Evolutionary conservation across 768 basidiomycete species (phyloP).

Genomic region (Bullera alba): DNA sequence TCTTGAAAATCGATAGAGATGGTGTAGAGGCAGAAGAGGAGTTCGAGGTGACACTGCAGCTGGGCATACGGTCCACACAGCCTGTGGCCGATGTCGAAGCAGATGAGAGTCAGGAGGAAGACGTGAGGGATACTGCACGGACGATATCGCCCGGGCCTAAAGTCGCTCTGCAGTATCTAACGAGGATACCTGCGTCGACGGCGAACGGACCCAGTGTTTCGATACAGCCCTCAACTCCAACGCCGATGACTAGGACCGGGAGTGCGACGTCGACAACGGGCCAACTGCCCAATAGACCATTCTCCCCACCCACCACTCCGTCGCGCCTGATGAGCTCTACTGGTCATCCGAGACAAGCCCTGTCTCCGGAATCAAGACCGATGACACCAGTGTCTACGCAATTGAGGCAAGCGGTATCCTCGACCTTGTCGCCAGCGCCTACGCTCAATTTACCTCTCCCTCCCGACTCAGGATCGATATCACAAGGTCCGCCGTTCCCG

Average conservation of each 20-base stretch:
- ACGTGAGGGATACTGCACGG: no score
- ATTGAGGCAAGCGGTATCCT: constrained; percentile 20
- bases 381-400: constrained; percentile 25
- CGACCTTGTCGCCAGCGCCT: not conserved
- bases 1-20: constrained; percentile 7
- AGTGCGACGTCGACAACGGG: not conserved
- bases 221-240: constrained; percentile 8
- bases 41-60: constrained; percentile 12
- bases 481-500: no score
- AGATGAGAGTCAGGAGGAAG: no score
- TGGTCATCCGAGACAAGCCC: not conserved
- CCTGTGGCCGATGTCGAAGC: not conserved
- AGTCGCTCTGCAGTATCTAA: no score
- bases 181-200: no score
- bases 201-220: not conserved
- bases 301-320: constrained; percentile 1
- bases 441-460: constrained; percentile 15
- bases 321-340: constrained; percentile 8
- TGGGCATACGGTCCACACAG: constrained; percentile 11
- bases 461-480: no score
- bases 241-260: not conserved
- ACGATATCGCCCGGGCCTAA: no score
- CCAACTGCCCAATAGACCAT: not conserved
- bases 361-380: no score
- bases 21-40: constrained; percentile 18